Conservation (phyloP, 1,284 basidiomycete species). For the Rhodotorula sp. region DNA sequence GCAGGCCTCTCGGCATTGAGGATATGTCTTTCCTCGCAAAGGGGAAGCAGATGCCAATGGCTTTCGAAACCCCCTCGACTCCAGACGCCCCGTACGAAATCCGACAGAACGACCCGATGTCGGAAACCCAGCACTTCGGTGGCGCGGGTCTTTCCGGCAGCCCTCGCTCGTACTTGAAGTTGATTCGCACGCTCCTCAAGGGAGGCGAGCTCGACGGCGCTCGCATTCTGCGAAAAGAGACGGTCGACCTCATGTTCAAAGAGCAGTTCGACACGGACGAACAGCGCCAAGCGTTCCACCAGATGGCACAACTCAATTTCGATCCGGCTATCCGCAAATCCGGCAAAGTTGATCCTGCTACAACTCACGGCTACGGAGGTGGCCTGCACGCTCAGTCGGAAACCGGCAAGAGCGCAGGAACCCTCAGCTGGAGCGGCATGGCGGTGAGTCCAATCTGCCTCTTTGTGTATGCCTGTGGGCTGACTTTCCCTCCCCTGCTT, state of each 20-base stretch:
- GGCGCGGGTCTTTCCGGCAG: constrained; percentile 28
- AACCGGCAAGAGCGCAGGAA: not conserved
- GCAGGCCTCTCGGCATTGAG: constrained; percentile 32
- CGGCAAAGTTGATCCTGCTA: not conserved
- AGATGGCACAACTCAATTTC: not conserved
- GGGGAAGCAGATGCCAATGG: constrained; percentile 10
- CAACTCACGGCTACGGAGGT: constrained; percentile 3
- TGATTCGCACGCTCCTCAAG: constrained; percentile 23
- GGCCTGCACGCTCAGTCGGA: not conserved
- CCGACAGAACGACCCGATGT: not conserved
- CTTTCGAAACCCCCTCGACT: not conserved
- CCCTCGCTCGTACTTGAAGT: constrained; percentile 24
- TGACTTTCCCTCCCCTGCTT: not conserved
- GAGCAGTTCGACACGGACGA: constrained; percentile 1
- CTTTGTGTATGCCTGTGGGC: too few species aligned
- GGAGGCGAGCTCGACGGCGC: constrained; percentile 14
- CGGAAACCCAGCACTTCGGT: constrained; percentile 13
- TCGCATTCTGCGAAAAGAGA: constrained; percentile 15
- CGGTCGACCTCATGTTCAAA: constrained; percentile 32
- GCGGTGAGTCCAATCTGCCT: not conserved
- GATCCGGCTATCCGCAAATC: not conserved
- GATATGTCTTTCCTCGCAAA: constrained; percentile 19
- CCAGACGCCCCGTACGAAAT: not conserved
- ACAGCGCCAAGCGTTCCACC: not conserved
- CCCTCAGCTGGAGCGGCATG: constrained; percentile 14